A percentile compares a stretch with the other conserved stretches of the same genome.
These are phyloP conservation scores for Akanthomyces dipterigenus DNA, from an alignment of 2,329 filamentous ascomycete species.

Conservation along the genomic window DNA sequence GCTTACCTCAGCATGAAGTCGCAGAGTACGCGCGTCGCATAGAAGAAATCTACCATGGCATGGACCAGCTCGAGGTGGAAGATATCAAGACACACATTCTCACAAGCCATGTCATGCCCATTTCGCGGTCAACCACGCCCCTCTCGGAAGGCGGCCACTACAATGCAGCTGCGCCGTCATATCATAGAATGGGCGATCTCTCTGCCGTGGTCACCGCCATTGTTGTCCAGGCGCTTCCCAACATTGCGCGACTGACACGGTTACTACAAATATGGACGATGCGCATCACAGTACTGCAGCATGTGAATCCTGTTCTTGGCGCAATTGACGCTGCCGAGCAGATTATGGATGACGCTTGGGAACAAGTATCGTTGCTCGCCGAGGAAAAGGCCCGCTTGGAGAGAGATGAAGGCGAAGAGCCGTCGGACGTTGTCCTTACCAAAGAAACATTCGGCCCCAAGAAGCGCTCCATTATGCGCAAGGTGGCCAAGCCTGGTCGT, in stretches of 20 bases:
- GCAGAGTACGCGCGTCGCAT: conserved; percentile 64
- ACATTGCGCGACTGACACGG: conserved; percentile 64
- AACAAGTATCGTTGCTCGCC: conserved; percentile 40
- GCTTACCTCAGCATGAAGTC: conserved; percentile 59
- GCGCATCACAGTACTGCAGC: conserved; percentile 66
- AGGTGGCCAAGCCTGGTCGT: conserved; percentile 62
- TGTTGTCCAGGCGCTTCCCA: conserved; percentile 80
- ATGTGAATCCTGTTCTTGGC: conserved; percentile 61
- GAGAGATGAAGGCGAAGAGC: conserved; percentile 13
- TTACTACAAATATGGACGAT: conserved; percentile 74
- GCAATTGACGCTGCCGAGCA: conserved; percentile 60
- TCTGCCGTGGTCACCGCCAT: conserved; percentile 87
- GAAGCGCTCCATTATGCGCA: conserved; percentile 56
- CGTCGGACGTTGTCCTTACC: conserved; percentile 22
- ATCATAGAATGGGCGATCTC: conserved; percentile 77
- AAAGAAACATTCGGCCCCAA: conserved; percentile 50
- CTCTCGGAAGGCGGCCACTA: conserved; percentile 24
- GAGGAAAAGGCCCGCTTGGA: conserved; percentile 16
- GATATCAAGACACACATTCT: conserved; percentile 86
- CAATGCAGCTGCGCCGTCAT: conserved; percentile 29
- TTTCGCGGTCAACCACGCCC: conserved; percentile 32
- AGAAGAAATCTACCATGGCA: conserved; percentile 62
- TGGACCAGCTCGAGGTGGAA: conserved; percentile 69
- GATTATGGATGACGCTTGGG: conserved; percentile 61
- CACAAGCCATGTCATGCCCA: conserved; percentile 65